Evolutionary conservation across 106 monocot species (phyloP).

Genomic region (Hemerocallis citrina): DNA sequence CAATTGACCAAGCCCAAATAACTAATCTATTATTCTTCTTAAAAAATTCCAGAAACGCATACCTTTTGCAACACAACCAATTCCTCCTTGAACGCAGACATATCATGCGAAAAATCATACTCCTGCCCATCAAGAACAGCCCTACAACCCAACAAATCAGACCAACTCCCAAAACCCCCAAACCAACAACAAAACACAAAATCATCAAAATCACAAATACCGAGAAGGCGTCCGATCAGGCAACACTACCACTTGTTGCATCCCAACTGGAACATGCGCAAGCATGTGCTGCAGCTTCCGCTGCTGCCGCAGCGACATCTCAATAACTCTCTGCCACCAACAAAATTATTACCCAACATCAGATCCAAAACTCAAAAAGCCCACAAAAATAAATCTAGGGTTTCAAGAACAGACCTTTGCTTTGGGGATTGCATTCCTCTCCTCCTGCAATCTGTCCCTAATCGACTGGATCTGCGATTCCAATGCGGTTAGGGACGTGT

Average conservation of each 20-base stretch:
- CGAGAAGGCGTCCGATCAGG: constrained; percentile 26
- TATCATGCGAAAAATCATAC: constrained; percentile 3
- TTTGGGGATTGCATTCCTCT: constrained; percentile 65
- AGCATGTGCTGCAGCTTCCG: constrained; percentile 79
- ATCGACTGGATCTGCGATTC: constrained; percentile 79
- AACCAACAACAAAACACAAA: too few species aligned
- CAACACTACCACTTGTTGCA: constrained; percentile 19
- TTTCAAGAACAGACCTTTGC: constrained; percentile 46
- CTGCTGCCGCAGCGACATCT: constrained; percentile 59
- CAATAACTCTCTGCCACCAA: constrained; percentile 49
- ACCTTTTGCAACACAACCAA: constrained; percentile 36
- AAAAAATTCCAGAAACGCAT: background rate
- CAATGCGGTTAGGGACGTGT: constrained; percentile 48
- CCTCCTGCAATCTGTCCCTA: constrained; percentile 64
- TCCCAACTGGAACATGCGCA: constrained; percentile 43
- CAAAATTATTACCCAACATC: background rate
- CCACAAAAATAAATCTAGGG: background rate
- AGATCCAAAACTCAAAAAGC: background rate
- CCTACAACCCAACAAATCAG: background rate
- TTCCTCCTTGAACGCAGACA: constrained; percentile 26
- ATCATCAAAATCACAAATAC: constrained; percentile 7
- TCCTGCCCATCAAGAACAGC: background rate
- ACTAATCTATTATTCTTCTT: too few species aligned
- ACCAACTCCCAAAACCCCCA: too few species aligned
- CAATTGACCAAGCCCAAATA: too few species aligned